Conservation (phyloP, 352 stramenopile genomes). For the Phytopythium oedochilum region DNA sequence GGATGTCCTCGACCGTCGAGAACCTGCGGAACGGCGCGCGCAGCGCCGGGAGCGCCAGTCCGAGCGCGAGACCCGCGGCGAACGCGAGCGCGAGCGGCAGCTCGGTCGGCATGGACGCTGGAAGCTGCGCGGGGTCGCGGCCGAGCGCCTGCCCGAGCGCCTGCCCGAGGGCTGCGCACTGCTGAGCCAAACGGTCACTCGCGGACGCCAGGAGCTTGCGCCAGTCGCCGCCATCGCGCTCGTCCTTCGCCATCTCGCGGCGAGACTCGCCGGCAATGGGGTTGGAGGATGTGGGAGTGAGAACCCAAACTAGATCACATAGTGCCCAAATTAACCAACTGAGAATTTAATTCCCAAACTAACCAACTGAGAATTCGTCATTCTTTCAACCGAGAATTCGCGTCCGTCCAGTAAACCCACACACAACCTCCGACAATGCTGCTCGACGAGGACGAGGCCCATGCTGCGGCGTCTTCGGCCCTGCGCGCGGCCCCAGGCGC, state of each 20-base stretch:
- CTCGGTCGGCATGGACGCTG: slow-evolving; percentile 27
- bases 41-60: slow-evolving; percentile 47
- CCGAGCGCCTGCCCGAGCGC: slow-evolving; percentile 5
- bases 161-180: not conserved
- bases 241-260: slow-evolving; percentile 1
- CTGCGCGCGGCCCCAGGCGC: not conserved
- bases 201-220: slow-evolving; percentile 13
- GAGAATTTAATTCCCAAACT: too few species aligned
- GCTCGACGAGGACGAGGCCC: not conserved
- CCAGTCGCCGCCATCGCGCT: slow-evolving; percentile 10
- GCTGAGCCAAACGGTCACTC: slow-evolving; percentile 14
- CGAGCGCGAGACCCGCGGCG: slow-evolving; percentile 43
- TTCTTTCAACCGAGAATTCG: too few species aligned
- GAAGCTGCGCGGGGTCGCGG: slow-evolving; percentile 12
- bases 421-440: too few species aligned
- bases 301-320: too few species aligned
- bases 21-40: slow-evolving; percentile 67
- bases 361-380: too few species aligned
- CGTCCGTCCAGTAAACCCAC: too few species aligned
- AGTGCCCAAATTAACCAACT: too few species aligned
- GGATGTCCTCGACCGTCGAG: slow-evolving; percentile 76
- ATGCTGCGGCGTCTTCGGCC: not conserved
- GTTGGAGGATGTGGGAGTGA: too few species aligned
- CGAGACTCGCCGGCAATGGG: too few species aligned
- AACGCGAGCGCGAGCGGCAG: slow-evolving; percentile 47